Base-by-base conservation (phyloP, 345 rosid species). In the Garcia nutans region DNA sequence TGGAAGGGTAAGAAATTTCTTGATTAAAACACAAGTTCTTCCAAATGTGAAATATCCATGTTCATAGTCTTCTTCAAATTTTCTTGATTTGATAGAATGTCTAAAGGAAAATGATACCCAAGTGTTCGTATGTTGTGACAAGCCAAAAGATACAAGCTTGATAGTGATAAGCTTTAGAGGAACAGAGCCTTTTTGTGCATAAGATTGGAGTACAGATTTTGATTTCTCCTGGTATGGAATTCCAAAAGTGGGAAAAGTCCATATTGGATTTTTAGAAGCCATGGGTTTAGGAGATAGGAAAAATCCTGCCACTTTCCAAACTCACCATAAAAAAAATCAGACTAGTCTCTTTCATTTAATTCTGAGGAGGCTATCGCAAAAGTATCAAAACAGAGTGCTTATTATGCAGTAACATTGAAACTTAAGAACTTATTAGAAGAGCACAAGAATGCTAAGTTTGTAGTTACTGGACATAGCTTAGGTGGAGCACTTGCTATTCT, bases 181-280 rank as follows among this genome's bases (percentile, higher is more conserved):
- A 44, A 95, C 94, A 2, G 94, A 91, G 61, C 94, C 92, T 22
- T 95, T 92, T 78, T 92, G 90, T 83, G 97, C 93, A 10, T 85
- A 91, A 45, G 93, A 92, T 72, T 91, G 96, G 97, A 77, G 80
- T 44, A 93, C 97, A 0, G 94, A 93, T 78, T 85, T 92, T n/a
- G 96, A 91, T 74, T 91, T 88, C 82, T 91, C 99, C 15, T 91
- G 96, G 93, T 95, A 81, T n/a, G 88, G 89, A 78, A 77, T 95
- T 73, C 97, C 94, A 2, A 73, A 81, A 65, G 45, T 89, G 74
- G 99, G 97, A 24, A 89, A 85, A 72, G 74, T 93, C 57, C 97
- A 95, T 59, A 86, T 88, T 83, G 97, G 97, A 59, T 95, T 95
- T 86, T 78, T 93, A 12, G 99, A 95, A 83, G 97, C 96, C 5